Evolutionary conservation across 768 basidiomycete species (phyloP), one percentile per base, ranked within the genome.

Genomic region (Tylopilus rubrobrunneus): DNA sequence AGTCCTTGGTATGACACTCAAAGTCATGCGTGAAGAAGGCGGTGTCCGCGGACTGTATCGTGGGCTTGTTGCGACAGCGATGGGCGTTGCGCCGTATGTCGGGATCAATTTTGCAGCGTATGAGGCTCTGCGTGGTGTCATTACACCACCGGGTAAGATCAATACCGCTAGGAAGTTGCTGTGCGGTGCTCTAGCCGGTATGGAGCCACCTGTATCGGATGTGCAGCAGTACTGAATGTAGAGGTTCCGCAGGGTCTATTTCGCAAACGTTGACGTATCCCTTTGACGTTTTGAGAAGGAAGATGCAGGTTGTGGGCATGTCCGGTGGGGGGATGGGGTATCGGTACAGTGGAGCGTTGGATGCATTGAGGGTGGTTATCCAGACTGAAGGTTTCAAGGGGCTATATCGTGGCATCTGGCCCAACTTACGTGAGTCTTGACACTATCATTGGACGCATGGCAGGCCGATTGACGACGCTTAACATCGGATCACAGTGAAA

Each of bases 211-310:
- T 11, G 44, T 49, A 48, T 28, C 37, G 21, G 31, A 25, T 31
- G 34, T 59, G 29, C n/a, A 21, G 45, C 40, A 10, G 36, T 50
- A 25, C 50, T 57, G n/a, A 60, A 47, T 6, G 55, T 41, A 10
- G 25, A 48, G 49, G 25, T 25, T 23, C 51, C 25, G 28, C 71
- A 82, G 92, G 92, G n/a, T 84, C 87, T 25, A 87, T 96, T 59
- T 94, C 93, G 12, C 92, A 98, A 70, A 92, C 93, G 47, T 71
- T 98, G 62, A 98, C 95, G 5, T 98, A 96, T 68, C 96, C 96
- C 9, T 91, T 97, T 63, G 96, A 99, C 68, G 91, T 98, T 6
- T 71, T 98, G 54, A 80, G 96, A 45, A 80, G 96, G 56, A 96
- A 98, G 77, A 93, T 98, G 87, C 96, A 98, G 69, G 90, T 96